Evolutionary conservation across 768 basidiomycete genomes (phyloP), one percentile per base, ranked within the genome.

Genomic region (Daedaleopsis sinensis): DNA sequence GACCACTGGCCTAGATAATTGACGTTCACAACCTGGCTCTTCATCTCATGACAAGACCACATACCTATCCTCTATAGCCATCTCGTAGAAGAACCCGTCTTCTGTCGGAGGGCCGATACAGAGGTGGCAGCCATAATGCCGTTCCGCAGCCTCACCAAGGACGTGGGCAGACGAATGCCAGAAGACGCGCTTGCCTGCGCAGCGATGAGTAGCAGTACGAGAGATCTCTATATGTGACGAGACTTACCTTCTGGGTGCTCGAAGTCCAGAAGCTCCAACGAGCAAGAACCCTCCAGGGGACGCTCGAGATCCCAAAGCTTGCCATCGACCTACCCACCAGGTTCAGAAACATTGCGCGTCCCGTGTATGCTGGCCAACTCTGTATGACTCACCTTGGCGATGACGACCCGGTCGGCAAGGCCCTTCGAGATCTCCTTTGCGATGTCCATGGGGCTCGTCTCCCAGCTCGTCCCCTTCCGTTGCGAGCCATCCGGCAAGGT

Each of bases 121-220:
- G 15, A 99, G 82, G 79, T 97, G 95, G 73, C 95, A 97, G 43
- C 96, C 96, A 73, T 98, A 96, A 73, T 97, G 94, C 55, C 91
- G 85, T 76, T 99, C 97, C 44, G 94, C 87, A 57, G 96, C 91
- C 77, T 99, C 97, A 48, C 97, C 97, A 18, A 99, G 84, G 58
- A 98, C 94, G 76, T 98, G 97, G 0, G 97, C 97, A 24, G 96
- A 98, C 18, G 97, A 98, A 74, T 98, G 97, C 97, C 97, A 99
- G 81, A 98, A 99, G 9, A 99, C 97, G 68, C 89, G 90, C 76
- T 98, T 95, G 61, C 96, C 95, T 61, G 35, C 18, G 18, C 39
- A 42, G 39, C 11, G 39, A 12, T 42, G 13, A 46, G 49, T 42
- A 35, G 19, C 21, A 24, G 15, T 12, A 50, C 2, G 13, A 7